These are phyloP conservation scores for Diutina pseudorugosa DNA, from an alignment of 1,139 yeast genomes.

Conservation along the genomic window DNA sequence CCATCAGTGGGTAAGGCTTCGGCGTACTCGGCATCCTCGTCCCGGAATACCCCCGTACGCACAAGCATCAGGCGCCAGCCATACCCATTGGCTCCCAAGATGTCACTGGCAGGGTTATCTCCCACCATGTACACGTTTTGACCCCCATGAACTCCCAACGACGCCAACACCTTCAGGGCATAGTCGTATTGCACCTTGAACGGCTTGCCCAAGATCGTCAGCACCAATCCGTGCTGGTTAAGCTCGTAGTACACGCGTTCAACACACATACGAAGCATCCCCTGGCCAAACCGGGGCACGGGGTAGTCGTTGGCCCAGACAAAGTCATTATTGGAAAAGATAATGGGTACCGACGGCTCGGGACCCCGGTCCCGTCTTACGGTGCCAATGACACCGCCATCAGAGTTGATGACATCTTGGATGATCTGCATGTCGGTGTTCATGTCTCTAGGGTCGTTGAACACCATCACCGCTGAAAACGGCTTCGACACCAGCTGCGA, in stretches of 20 bases:
- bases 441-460: slow-evolving; percentile 88
- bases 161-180: slow-evolving; percentile 36
- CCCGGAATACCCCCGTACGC: slow-evolving; percentile 76
- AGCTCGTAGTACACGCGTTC: slow-evolving; percentile 51
- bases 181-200: slow-evolving; percentile 69
- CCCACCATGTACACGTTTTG: slow-evolving; percentile 79
- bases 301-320: slow-evolving; percentile 82
- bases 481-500: slow-evolving; percentile 16
- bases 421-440: slow-evolving; percentile 77
- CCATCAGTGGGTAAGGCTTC: slow-evolving; percentile 36
- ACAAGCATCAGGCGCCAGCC: slow-evolving; percentile 87
- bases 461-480: slow-evolving; percentile 72
- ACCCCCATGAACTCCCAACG: slow-evolving; percentile 9
- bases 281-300: slow-evolving; percentile 84
- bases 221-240: slow-evolving; percentile 36
- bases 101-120: slow-evolving; percentile 90
- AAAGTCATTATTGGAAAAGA: slow-evolving; percentile 80
- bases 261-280: slow-evolving; percentile 62
- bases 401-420: slow-evolving; percentile 56
- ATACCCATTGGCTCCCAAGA: slow-evolving; percentile 71
- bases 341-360: slow-evolving; percentile 63
- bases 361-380: slow-evolving; percentile 16
- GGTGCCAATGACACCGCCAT: slow-evolving; percentile 58
- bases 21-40: slow-evolving; percentile 40
- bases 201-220: slow-evolving; percentile 77